A percentile compares a stretch with the other conserved stretches of the same genome.
Evolutionary conservation across 1,284 basidiomycete genomes (phyloP).

Genomic region (Inonotus obliquus): DNA sequence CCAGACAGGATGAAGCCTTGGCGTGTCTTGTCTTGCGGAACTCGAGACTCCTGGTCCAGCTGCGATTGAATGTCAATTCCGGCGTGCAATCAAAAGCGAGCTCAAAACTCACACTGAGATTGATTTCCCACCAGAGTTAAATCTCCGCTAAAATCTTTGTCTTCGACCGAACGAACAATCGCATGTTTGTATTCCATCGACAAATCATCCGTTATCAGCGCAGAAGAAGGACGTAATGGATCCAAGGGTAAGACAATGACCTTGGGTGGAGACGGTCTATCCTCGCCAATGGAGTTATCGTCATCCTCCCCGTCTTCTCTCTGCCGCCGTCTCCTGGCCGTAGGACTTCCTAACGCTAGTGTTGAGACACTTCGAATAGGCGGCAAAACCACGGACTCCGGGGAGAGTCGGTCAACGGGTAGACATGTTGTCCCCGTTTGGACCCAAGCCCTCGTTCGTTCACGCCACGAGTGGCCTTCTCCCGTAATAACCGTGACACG

Average conservation of each 20-base stretch:
- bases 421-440: background rate
- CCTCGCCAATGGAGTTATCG: background rate
- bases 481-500: background rate
- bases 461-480: background rate
- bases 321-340: constrained; percentile 7
- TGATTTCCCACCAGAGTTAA: background rate
- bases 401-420: background rate
- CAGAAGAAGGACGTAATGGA: background rate
- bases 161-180: constrained; percentile 1
- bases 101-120: background rate
- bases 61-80: background rate
- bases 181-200: constrained; percentile 3
- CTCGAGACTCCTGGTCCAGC: background rate
- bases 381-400: constrained; percentile 15
- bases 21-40: background rate
- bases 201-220: constrained; percentile 7
- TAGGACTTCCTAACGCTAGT: background rate
- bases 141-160: constrained; percentile 2
- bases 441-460: background rate
- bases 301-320: constrained; percentile 1
- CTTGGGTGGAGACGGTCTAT: constrained; percentile 12
- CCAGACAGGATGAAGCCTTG: constrained; percentile 19
- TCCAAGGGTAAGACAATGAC: background rate
- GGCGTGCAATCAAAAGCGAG: background rate
- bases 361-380: constrained; percentile 1